Base-by-base conservation (phyloP, 1,284 basidiomycete species). In the Rhodotorula sp. region DNA sequence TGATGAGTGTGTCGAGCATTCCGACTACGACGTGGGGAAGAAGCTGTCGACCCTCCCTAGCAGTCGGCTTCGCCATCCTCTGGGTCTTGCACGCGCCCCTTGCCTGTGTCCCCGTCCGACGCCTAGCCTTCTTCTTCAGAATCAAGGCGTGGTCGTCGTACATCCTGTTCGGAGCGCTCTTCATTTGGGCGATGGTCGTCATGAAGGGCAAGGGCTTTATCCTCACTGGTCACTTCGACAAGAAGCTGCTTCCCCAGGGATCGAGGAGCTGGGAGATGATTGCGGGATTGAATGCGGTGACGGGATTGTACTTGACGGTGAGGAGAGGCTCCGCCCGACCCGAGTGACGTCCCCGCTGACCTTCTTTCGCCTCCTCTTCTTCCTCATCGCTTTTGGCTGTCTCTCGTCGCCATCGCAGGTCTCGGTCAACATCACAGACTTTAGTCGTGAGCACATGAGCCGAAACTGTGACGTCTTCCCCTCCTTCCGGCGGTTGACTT, bases 51-150 rank as follows among this genome's bases (percentile, higher is more conserved):
- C 16, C 10, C 10, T 34, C 34, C 34, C 16, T 44, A 7, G 40
- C 40, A 44, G 40, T 89, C 81, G 89, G 87, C 76, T 92, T 89
- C 80, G 85, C 90, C 80, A 78, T 92, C 44, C 91, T 87, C 81
- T 91, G 89, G 89, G 79, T 88, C 26, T 81, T 89, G 30, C 87
- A 67, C 56, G 48, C 62, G 69, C 89, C 90, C 0, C 85, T 91
- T 77, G 84, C 90, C 81, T 82, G 91, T 59, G 81, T 91, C 57
- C 89, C 66, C 0, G 52, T 68, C 10, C 37, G 37, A 34, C n/a
- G 40, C n/a, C 61, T 67, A 40, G 26, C 44, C 6, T 26, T 37
- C 88, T 56, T 62, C 46, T 56, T 62, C 53, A 16, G 15, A 9
- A 16, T 46, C 53, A 62, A 62, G 53, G 53, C 61, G 2, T 55